Evolutionary conservation across 257 asterid species (phyloP).

Genomic region (Henckelia pumila): DNA sequence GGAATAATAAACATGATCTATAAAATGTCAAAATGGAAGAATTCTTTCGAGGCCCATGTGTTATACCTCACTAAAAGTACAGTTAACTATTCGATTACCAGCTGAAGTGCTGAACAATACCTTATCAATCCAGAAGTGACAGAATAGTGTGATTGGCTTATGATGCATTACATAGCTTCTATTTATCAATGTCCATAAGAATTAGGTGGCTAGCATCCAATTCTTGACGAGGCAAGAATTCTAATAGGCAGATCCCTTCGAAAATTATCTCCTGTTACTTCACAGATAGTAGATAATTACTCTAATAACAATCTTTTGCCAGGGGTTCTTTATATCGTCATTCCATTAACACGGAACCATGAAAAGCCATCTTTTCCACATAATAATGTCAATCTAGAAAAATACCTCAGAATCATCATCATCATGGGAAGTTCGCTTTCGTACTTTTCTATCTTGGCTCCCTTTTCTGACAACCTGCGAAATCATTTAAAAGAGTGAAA

Average conservation of each 20-base stretch:
- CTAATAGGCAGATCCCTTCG: neutral
- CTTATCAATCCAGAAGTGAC: neutral
- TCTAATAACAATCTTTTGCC: constrained; percentile 8
- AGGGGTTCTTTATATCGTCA: neutral
- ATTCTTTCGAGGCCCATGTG: constrained; percentile 6
- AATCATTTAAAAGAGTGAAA: constrained; percentile 31
- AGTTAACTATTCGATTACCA: constrained; percentile 1
- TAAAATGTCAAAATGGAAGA: constrained; percentile 5
- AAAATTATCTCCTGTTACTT: neutral
- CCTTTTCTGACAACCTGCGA: constrained; percentile 41
- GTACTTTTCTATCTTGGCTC: constrained; percentile 54
- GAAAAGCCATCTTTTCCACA: neutral
- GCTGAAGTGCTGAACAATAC: neutral
- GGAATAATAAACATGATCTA: constrained; percentile 7
- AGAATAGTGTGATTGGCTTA: neutral
- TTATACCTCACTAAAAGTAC: neutral
- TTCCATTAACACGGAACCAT: constrained; percentile 1
- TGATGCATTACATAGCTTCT: constrained; percentile 11
- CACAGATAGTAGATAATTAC: constrained; percentile 11
- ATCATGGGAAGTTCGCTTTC: constrained; percentile 50
- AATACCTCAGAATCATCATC: constrained; percentile 80
- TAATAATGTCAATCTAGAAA: constrained; percentile 9
- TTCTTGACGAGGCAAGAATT: constrained; percentile 19
- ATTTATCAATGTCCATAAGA: constrained; percentile 6
- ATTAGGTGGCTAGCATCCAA: neutral